Conservation (phyloP, 495 filamentous ascomycete genomes). For the Monascus purpureus region DNA sequence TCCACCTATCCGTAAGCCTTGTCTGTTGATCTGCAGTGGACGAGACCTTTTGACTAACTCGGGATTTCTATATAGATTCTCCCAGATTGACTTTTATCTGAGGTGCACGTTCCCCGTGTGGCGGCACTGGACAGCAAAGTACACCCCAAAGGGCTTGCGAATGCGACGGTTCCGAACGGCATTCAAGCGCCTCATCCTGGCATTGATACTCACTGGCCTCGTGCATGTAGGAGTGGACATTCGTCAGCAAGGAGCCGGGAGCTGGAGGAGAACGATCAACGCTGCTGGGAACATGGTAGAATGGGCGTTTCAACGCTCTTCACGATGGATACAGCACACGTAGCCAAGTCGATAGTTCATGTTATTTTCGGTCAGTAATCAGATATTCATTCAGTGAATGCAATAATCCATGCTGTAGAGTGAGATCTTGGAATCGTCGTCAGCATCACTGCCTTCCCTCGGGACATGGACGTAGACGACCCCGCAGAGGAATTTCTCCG, state of each 20-base stretch:
- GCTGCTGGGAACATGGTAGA: background rate
- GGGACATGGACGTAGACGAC: too few relatives aligned
- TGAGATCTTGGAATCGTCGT: too few relatives aligned
- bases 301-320: slow-evolving; percentile 4
- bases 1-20: slow-evolving; percentile 42
- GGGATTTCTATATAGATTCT: slow-evolving; percentile 20
- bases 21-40: background rate
- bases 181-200: slow-evolving; percentile 8
- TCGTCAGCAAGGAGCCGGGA: background rate
- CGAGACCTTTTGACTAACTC: background rate
- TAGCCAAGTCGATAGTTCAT: too few relatives aligned
- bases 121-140: slow-evolving; percentile 38
- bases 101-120: slow-evolving; percentile 43
- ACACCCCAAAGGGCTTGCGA: slow-evolving; percentile 31
- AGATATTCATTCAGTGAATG: too few relatives aligned
- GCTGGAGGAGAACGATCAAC: background rate
- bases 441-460: too few relatives aligned
- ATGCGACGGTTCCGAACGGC: slow-evolving; percentile 10
- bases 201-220: slow-evolving; percentile 8
- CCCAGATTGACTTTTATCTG: slow-evolving; percentile 33
- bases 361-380: too few relatives aligned
- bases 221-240: slow-evolving; percentile 5
- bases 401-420: too few relatives aligned
- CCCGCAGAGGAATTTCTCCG: slow-evolving; percentile 26
- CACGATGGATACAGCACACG: slow-evolving; percentile 2